Evolutionary conservation across 2,329 filamentous ascomycete genomes (phyloP).

Genomic region (Aspergillus melleus): DNA sequence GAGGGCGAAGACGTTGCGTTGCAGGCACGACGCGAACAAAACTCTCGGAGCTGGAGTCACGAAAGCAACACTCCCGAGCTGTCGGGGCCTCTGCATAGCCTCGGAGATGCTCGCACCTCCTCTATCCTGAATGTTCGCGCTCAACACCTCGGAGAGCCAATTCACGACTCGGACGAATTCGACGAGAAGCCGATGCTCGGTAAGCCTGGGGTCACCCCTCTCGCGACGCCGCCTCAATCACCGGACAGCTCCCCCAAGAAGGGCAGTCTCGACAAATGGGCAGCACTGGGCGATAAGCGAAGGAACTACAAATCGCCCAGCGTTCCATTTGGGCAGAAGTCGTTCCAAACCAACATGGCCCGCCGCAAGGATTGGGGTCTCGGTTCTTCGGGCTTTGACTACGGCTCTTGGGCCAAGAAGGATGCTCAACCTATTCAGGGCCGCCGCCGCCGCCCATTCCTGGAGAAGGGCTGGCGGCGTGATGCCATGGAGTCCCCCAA

Average conservation of each 20-base stretch:
- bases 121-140: conserved; percentile 51
- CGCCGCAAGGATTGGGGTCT: conserved; percentile 46
- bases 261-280: conserved; percentile 75
- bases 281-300: conserved; percentile 78
- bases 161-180: conserved; percentile 17
- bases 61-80: conserved; percentile 61
- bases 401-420: conserved; percentile 36
- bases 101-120: conserved; percentile 57
- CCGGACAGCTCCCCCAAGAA: conserved; percentile 62
- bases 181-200: conserved; percentile 55
- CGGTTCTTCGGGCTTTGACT: conserved; percentile 39
- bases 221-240: conserved; percentile 39
- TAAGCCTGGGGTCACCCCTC: conserved; percentile 58
- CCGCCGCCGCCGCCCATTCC: conserved; percentile 40
- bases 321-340: conserved; percentile 52
- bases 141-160: conserved; percentile 33
- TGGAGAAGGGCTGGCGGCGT: conserved; percentile 51
- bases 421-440: conserved; percentile 28
- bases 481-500: conserved; percentile 32
- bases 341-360: conserved; percentile 41
- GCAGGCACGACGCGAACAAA: conserved; percentile 61
- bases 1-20: conserved; percentile 62
- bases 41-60: conserved; percentile 76
- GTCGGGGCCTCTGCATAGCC: conserved; percentile 51
- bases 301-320: conserved; percentile 63